A percentile compares a stretch with the other conserved stretches of the same genome.
These are phyloP conservation scores for Candida montana DNA, from an alignment of 805 yeast genomes.

Conservation along the genomic window DNA sequence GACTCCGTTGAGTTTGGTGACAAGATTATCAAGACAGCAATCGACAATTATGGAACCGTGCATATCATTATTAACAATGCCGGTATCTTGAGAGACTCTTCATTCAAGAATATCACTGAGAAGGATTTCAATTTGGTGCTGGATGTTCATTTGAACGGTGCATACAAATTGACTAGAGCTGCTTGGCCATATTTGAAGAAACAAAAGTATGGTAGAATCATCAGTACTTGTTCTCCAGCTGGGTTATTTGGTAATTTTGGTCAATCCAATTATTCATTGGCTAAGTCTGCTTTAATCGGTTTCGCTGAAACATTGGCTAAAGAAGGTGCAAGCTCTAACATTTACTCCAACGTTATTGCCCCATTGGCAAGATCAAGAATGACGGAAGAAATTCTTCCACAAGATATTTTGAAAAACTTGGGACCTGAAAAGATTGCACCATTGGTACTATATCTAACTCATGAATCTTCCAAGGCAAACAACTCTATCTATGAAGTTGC, in stretches of 20 bases:
- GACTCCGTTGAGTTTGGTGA: slow-evolving; percentile 86
- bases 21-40: slow-evolving; percentile 78
- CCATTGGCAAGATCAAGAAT: slow-evolving; percentile 94
- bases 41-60: slow-evolving; percentile 80
- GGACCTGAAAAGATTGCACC: slow-evolving; percentile 92
- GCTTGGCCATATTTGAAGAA: slow-evolving; percentile 89
- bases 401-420: slow-evolving; percentile 72
- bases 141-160: slow-evolving; percentile 87
- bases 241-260: slow-evolving; percentile 97
- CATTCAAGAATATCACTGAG: slow-evolving; percentile 81
- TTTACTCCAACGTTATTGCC: slow-evolving; percentile 80
- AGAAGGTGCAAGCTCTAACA: slow-evolving; percentile 85
- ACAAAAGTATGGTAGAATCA: slow-evolving; percentile 82
- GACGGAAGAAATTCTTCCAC: slow-evolving; percentile 89
- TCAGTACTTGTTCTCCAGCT: slow-evolving; percentile 96
- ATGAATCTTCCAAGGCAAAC: slow-evolving; percentile 54
- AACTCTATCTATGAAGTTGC: slow-evolving; percentile 89
- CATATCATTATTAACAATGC: slow-evolving; percentile 91
- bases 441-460: slow-evolving; percentile 73
- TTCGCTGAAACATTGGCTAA: slow-evolving; percentile 91
- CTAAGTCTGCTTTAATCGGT: slow-evolving; percentile 85
- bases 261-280: slow-evolving; percentile 92
- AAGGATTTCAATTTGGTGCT: slow-evolving; percentile 74
- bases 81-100: slow-evolving; percentile 85
- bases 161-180: slow-evolving; percentile 76